Evolutionary conservation across 495 filamentous ascomycete genomes (phyloP), one percentile per base, ranked within the genome.

Genomic region (Venustampulla echinocandica): DNA sequence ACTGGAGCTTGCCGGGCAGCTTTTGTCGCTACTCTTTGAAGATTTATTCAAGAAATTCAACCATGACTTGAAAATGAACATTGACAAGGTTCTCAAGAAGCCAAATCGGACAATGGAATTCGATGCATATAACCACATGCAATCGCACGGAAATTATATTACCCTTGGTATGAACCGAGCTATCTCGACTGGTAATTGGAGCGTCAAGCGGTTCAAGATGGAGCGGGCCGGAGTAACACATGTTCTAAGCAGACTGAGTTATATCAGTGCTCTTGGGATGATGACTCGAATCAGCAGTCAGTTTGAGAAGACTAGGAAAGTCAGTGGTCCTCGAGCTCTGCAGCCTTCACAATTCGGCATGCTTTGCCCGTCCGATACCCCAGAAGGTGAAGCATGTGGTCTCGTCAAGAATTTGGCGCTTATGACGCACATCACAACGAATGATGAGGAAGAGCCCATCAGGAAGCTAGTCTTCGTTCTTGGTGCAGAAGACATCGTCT

Each of bases 241-340:
- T 63, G 89, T 99, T 44, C 71, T 99, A 14, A 96, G 90, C 67
- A 79, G 92, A 34, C 69, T 97, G 36, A 96, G 89, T 62, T 99
- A 95, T 59, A 95, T 97, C 66, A 86, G 84, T 54, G 93, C 93
- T 10, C 75, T 99, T n/a, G 93, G 93, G 46, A 97, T 97, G 93
- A 97, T 99, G 93, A 97, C 93, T 10, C 80, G 92, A 56, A 97
- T 97, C 55, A 90, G 81, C 67, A 93, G 85, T 76, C 92, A 97
- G 68, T 97, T 99, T 60, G 92, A 97, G 61, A 97, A 97, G 72
- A 95, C 90, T 1, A 69, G 92, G 53, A 99, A 99, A 62, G 86
- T 99, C 52, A 84, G 79, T 59, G 93, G 93, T 44, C 92, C 92
- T 55, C 81, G 92, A 71, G 92, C 93, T 9, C 71, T 99, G 13